Evolutionary conservation across 192 early-diverging fungal species (phyloP), one percentile per base, ranked within the genome.

Genomic region (Coemansia sp.): DNA sequence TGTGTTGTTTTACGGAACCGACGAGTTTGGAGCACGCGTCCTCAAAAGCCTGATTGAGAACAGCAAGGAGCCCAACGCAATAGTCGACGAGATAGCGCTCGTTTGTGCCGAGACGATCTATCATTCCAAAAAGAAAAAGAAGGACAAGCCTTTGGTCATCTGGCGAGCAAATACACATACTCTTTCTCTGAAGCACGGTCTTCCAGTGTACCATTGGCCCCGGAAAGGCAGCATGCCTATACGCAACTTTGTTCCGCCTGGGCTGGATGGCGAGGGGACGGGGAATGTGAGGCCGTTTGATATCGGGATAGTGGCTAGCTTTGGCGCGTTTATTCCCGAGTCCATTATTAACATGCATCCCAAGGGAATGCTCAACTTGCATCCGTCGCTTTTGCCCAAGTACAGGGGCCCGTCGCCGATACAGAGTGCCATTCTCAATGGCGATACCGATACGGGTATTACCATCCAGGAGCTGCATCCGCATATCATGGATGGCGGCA

Each of bases 391-490:
- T 34, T 71, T 98, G 36, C 95, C 95, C 29, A 86, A 85, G 82
- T 95, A 94, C 69, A 87, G 95, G n/a, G 95, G 95, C 18, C 88
- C 95, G 14, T 86, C 95, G 11, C 95, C 95, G 10, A 83, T 98
- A 48, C 91, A 98, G 61, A 81, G 91, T 19, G 78, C 94, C 0
- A 89, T 98, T 28, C 35, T 95, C 48, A 86, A 92, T 56, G 83
- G 85, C 25, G 95, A 93, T 48, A 55, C 58, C 11, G 69, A 73
- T 45, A 86, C 91, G 0, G 95, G 95, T 1, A 87, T 95, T 8
- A 90, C 93, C 8, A 89, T 98, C 25, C 93, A 94, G 61, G 89
- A 94, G 61, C 61, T 98, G 50, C 85, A 93, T 64, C 83, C 83
- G 1, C 78, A 79, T 28, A 69, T 78, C n/a, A 93, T 92, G 67